Evolutionary conservation across 2,329 filamentous ascomycete genomes (phyloP), one percentile per base, ranked within the genome.

Genomic region (Ophiostoma australiae): DNA sequence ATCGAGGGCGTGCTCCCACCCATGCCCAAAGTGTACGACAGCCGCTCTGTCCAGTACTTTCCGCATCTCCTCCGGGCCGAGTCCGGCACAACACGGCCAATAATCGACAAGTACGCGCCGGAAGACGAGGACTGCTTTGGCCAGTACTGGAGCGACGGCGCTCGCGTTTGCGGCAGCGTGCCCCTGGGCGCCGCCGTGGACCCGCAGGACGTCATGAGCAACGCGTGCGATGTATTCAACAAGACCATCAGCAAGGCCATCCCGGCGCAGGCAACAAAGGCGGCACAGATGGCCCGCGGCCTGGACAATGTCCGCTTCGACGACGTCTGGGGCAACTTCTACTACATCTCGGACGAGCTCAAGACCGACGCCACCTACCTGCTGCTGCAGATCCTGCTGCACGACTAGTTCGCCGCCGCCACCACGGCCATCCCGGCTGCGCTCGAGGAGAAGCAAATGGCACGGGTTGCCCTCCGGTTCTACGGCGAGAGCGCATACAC

Each of bases 311-410:
- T 66, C 11, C 58, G 58, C 23, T 58, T 27, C 23, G 69, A 70
- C 39, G 58, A 70, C 58, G 69, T 66, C 58, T 70, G 69, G 69
- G 58, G 58, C 69, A 48, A 48, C 17, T 66, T 66, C 17, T 37
- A 48, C 39, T 27, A 66, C 27, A 58, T 70, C 8, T 23, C n/a
- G 15, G 37, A 20, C 4, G 69, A 65, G 1, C 58, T 66, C 10
- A 33, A 66, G 58, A 10, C 1, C 58, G 69, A 70, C 8, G 69
- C 39, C 27, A 27, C 23, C 37, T 39, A 66, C 58, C 15, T 70
- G 17, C 2, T 70, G 15, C 27, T 70, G 69, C 58, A 65, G 27
- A 7, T 66, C 6, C 23, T 35, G 23, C 58, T 70, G 55, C 37
- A 52, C 7, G 39, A 35, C n/a, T 70, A 35, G 39, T 23, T 66